Base-by-base conservation (phyloP, 495 filamentous ascomycete species). In the Aspergillus saccharolyticus region DNA sequence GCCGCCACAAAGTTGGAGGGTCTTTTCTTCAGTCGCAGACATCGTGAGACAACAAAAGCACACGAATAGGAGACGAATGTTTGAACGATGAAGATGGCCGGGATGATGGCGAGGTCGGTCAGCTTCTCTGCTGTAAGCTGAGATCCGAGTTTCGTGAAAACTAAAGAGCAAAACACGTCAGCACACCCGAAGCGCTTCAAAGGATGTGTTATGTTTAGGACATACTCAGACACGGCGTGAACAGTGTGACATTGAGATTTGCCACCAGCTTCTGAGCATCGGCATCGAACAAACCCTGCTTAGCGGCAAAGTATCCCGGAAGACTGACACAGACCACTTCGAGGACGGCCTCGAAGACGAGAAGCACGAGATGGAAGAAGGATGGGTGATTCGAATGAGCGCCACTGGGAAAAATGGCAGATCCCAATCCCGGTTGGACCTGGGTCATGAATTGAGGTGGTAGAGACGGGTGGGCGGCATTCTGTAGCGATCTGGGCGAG, bases 101-200 rank as follows among this genome's bases (percentile, higher is more conserved):
- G 94, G 53, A 98, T 98, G 57, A 98, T 86, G 54, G 87, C 91
- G 51, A 98, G 79, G 55, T 97, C 94, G 55, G 83, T 77, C 49
- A 98, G 81, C 69, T 96, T 96, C 62, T 91, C 87, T 46, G 91
- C 87, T 24, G 87, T 96, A 52, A 98, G 80, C 74, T 98, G 94
- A 6, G 89, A 93, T n/a, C 93, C 94, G 20, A 98, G 80, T 73
- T 97, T 98, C 24, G 89, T 96, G 77, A 97, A 98, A 68, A 98
- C 91, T 96, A 58, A 18, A 30, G 12, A 12, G 6, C 7, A 39
- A 12, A 5, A 39, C 33, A 15, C n/a, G 33, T 39, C 33, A 39
- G 33, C 33, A 39, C 17, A 43, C 43, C 16, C 46, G 28, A 19
- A 16, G 3, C 12, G 20, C 42, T 62, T 50, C 52, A 18, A 55